Evolutionary conservation across 495 filamentous ascomycete genomes (phyloP).

Genomic region (Delitschia confertaspora): DNA sequence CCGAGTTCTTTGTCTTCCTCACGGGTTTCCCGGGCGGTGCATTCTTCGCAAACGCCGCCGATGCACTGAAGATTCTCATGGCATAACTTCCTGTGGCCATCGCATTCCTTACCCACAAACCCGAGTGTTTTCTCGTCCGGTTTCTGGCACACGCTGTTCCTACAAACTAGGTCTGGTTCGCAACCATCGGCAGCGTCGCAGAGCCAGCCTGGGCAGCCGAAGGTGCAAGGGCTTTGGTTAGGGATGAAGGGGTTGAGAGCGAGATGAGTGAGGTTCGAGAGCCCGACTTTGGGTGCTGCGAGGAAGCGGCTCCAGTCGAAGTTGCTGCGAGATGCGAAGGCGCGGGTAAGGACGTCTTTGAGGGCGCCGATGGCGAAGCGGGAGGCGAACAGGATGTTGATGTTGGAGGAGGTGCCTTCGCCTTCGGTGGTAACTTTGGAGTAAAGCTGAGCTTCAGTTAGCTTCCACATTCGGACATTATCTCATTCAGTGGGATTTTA

Average conservation of each 20-base stretch:
- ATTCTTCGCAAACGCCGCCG: constrained; percentile 5
- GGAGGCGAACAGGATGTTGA: constrained; percentile 3
- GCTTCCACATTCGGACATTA: too few relatives aligned
- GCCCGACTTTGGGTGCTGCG: constrained; percentile 2
- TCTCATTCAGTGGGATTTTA: constrained; percentile 1
- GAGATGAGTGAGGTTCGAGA: constrained; percentile 10
- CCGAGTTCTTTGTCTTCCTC: not conserved
- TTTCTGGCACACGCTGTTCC: constrained; percentile 19
- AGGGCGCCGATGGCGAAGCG: constrained; percentile 19
- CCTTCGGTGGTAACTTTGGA: constrained; percentile 10
- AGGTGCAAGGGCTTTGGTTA: constrained; percentile 16
- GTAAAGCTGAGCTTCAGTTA: constrained; percentile 9
- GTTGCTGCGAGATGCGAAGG: constrained; percentile 15
- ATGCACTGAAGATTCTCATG: constrained; percentile 16
- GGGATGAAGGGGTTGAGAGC: constrained; percentile 20
- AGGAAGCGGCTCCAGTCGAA: constrained; percentile 19
- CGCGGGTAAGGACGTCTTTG: constrained; percentile 3
- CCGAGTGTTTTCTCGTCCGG: constrained; percentile 8
- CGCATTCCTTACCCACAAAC: constrained; percentile 9
- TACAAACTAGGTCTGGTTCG: constrained; percentile 17
- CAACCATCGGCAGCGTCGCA: constrained; percentile 22
- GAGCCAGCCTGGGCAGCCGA: constrained; percentile 18
- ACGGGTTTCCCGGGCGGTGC: constrained; percentile 6
- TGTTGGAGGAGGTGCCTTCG: constrained; percentile 8
- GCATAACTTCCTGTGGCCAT: constrained; percentile 10